Base-by-base conservation (phyloP, 2,329 filamentous ascomycete species). In the Microsporum ferrugineum region DNA sequence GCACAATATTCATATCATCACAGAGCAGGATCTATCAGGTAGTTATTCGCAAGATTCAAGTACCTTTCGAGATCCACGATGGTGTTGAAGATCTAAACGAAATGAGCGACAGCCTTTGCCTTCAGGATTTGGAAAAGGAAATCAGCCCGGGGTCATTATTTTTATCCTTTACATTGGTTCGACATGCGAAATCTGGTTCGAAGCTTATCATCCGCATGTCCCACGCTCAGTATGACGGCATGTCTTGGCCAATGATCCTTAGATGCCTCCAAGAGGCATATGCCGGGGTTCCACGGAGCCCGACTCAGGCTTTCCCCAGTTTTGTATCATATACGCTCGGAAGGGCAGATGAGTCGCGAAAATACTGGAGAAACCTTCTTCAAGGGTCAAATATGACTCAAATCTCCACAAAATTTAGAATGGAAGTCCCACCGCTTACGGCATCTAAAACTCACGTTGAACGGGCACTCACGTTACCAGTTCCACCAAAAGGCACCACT, bases 151-250 rank as follows among this genome's bases (percentile, higher is more conserved):
- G 55, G 27, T 41, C 34, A 1, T 5, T 57, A 43, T 33, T 33
- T 17, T 59, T 33, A 43, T 56, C 33, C 27, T 39, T 38, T 29
- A 62, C 53, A 3, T 27, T 47, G 33, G 17, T 60, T 39, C 33
- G 17, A 17, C 39, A 41, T 12, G 14, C 17, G 4, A 8, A 23
- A 8, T 38, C 29, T 38, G 45, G 31, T 10, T 38, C 36, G 12
- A 43, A 45, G 12, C 45, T 62, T 6, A 29, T 86, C 55, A 77
- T 84, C 71, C 80, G 82, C 63, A 78, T 86, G 61, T 84, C 82
- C 0, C 83, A 86, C 68, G 80, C 83, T 0, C 83, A 85, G 65
- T 85, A 85, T 69, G 83, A 86, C 63, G 83, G 83, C 65, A 82
- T 85, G 49, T 84, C 80, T 63, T 76, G 85, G 6, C 81, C 81